Conservation (phyloP, 257 asterid genomes). For the Mitragyna speciosa region DNA sequence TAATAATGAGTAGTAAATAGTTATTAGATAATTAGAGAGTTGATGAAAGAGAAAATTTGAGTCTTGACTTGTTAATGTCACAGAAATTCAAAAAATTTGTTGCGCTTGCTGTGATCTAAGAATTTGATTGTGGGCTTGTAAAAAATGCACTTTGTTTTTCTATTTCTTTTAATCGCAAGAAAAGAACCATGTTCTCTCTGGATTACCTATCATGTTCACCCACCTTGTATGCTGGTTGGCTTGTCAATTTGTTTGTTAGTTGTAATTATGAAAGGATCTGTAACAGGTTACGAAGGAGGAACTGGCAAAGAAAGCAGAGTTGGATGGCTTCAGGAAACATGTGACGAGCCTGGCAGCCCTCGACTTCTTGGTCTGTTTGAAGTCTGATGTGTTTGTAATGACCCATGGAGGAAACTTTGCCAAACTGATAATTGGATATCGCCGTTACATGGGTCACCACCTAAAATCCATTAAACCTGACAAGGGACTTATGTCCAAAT, state of each 20-base stretch:
- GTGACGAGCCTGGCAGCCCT: slow-evolving; percentile 98
- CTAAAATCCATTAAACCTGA: slow-evolving; percentile 93
- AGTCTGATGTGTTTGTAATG: slow-evolving; percentile 96
- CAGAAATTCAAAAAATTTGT: not conserved
- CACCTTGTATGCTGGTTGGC: not conserved
- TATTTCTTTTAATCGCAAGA: no score
- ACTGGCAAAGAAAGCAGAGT: slow-evolving; percentile 67
- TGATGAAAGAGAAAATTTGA: not conserved
- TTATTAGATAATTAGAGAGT: not conserved
- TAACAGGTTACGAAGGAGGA: slow-evolving; percentile 95
- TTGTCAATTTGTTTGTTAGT: not conserved
- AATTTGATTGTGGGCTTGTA: not conserved
- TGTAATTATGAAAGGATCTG: slow-evolving; percentile 12
- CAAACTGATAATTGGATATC: slow-evolving; percentile 76
- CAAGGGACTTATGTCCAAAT: slow-evolving; percentile 95
- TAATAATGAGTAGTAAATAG: not conserved
- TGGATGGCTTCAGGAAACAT: slow-evolving; percentile 88
- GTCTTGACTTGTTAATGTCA: not conserved
- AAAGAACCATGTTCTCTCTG: not conserved
- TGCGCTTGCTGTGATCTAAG: not conserved
- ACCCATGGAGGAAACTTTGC: slow-evolving; percentile 99
- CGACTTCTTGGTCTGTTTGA: slow-evolving; percentile 94
- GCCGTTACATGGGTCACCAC: slow-evolving; percentile 91
- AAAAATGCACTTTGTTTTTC: not conserved
- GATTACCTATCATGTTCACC: not conserved